A percentile compares a stretch with the other conserved stretches of the same genome.
Conservation (phyloP, 441 rosid species). For the Adansonia madagascariensis region DNA sequence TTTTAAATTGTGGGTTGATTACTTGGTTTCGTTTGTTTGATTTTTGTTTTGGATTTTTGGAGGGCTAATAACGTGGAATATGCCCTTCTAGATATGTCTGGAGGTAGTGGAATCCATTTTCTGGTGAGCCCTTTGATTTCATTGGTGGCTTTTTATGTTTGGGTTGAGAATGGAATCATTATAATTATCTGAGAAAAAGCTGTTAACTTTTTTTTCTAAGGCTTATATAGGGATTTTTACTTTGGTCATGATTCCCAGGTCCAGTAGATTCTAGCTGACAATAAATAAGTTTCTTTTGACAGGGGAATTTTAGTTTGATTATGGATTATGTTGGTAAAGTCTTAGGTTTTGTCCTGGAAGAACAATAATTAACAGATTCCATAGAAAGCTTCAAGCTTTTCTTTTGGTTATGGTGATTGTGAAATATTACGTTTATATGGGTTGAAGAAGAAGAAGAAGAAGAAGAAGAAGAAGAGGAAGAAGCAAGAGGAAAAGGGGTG, state of each 20-base stretch:
- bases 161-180: conserved; percentile 38
- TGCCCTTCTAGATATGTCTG: conserved; percentile 9
- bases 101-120: conserved; percentile 32
- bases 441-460: conserved; percentile 23
- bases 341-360: conserved; percentile 5
- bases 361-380: conserved; percentile 23
- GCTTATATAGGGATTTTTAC: conserved; percentile 23
- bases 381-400: conserved; percentile 14
- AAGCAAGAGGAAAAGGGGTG: conserved; percentile 19
- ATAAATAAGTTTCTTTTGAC: conserved; percentile 12
- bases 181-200: conserved; percentile 21
- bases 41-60: conserved; percentile 14
- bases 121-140: conserved; percentile 32
- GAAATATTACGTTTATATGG: conserved; percentile 25
- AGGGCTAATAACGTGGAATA: conserved; percentile 17
- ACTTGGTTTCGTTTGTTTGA: background rate
- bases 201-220: conserved; percentile 15
- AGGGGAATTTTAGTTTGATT: conserved; percentile 27
- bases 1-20: background rate
- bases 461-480: conserved; percentile 24
- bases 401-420: conserved; percentile 21
- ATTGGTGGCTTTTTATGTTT: conserved; percentile 37
- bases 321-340: conserved; percentile 26
- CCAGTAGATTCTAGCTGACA: conserved; percentile 36
- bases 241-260: conserved; percentile 42